Base-by-base conservation (phyloP, 2,329 filamentous ascomycete species). In the Calonectria hongkongensis region DNA sequence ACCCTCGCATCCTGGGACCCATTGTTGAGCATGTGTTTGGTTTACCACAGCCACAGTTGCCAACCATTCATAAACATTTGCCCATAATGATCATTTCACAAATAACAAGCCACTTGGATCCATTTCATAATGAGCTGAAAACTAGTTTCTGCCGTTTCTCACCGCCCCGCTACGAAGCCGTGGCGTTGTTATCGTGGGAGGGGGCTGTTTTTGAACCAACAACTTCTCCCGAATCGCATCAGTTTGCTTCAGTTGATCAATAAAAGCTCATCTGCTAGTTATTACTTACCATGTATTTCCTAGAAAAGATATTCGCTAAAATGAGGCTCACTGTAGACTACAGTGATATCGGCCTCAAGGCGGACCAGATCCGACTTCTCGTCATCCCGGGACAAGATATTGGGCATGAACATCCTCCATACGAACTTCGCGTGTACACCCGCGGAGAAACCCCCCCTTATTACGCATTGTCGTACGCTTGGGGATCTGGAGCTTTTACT, bases 381-480 rank as follows among this genome's bases (percentile, higher is more conserved):
- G 54, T 33, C 12, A 58, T 58, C 21, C 54, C 54, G 3, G 13
- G n/a, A 6, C 54, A 25, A 41, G 41, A 2, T n/a, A 5, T 4
- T 41, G 33, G 33, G 28, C 12, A 41, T 13, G 10, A 25, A 39
- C 33, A 21, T 6, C 7, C 56, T 9, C 30, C 43, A 18, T 67
- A 50, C 36, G 50, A 58, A 18, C 27, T 68, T 8, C 21, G 45
- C 21, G 54, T 45, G 4, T 68, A 47, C 3, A 43, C 30, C 3
- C 66, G 50, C 28, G 41, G 41, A 4, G 21, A 48, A 5, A 50
- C 21, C 25, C 69, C 69, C 7, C 51, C 69, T 3, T 71, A 71
- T 12, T 30, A 62, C 12, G 62, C 69, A 4, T 27, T 71, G 1
- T 71, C 69, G 0, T 71, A 71, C 25, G 69, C 69, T 12, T 71